These are phyloP conservation scores for Lobosporangium transversale DNA, from an alignment of 192 early-diverging fungal genomes.

Conservation along the genomic window DNA sequence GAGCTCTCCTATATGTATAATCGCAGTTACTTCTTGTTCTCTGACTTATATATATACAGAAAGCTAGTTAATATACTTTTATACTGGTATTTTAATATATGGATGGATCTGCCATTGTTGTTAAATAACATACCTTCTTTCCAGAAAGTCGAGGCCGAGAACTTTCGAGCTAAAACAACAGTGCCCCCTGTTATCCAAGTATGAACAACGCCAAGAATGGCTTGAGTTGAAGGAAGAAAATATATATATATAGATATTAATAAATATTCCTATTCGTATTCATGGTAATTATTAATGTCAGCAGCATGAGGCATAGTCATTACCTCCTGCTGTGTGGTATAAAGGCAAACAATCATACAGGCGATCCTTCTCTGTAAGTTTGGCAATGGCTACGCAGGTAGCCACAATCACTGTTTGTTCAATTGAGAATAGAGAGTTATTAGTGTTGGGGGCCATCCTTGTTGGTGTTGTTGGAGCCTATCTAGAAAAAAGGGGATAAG, in stretches of 20 bases:
- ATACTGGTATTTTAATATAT: background rate
- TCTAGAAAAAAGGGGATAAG: background rate
- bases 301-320: conserved; percentile 1
- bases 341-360: conserved; percentile 65
- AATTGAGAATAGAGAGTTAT: background rate
- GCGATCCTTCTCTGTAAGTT: conserved; percentile 53
- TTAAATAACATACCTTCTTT: conserved; percentile 41
- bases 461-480: background rate
- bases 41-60: too few species aligned
- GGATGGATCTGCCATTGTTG: background rate
- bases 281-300: background rate
- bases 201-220: conserved; percentile 37
- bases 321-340: conserved; percentile 71
- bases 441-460: background rate
- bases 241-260: background rate
- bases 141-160: conserved; percentile 62
- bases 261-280: background rate
- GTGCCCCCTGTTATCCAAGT: conserved; percentile 53
- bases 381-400: conserved; percentile 8
- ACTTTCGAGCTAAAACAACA: conserved; percentile 65
- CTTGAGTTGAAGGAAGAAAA: background rate
- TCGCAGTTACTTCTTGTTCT: conserved; percentile 5
- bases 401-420: conserved; percentile 34
- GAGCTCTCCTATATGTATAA: conserved; percentile 75
- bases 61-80: conserved; percentile 1